Conservation (phyloP, 768 basidiomycete species). For the Mycena chlorophos region DNA sequence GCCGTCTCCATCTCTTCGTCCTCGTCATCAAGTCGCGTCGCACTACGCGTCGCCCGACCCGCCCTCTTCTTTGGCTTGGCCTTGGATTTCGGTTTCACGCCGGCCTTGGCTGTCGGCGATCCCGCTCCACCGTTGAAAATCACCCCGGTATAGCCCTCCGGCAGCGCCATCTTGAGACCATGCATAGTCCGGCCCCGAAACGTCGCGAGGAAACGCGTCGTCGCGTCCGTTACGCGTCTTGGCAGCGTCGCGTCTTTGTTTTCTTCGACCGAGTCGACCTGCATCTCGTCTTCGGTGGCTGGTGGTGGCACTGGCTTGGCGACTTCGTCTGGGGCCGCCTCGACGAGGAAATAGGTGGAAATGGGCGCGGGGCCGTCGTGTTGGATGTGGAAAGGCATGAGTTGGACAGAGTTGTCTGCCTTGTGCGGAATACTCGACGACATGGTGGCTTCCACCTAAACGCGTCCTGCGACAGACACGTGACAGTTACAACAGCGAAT, state of each 20-base stretch:
- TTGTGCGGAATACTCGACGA: conserved; percentile 9
- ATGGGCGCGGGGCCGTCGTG: conserved; percentile 72
- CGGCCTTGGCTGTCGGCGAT: conserved; percentile 22
- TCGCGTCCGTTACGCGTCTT: conserved; percentile 27
- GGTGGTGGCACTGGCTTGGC: conserved; percentile 25
- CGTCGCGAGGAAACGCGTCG: conserved; percentile 54
- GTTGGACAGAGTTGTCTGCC: conserved; percentile 33
- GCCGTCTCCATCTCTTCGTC: conserved; percentile 26
- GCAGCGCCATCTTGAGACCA: conserved; percentile 61
- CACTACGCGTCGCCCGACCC: conserved; percentile 29
- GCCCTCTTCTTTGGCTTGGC: conserved; percentile 12
- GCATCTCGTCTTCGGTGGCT: conserved; percentile 10
- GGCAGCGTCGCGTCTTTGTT: conserved; percentile 1
- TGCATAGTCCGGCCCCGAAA: conserved; percentile 79
- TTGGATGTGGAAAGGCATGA: conserved; percentile 83
- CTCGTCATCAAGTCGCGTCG: conserved; percentile 24
- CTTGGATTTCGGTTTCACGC: conserved; percentile 7
- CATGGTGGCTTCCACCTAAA: no score
- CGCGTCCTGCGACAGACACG: no score
- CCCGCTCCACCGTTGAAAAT: conserved; percentile 52
- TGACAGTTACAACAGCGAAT: no score
- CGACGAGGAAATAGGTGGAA: conserved; percentile 69
- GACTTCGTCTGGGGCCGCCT: conserved; percentile 36
- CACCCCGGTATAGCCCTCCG: conserved; percentile 67
- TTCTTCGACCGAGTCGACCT: not conserved